Percentiles rank a stretch among this genome's conserved stretches.
These are phyloP conservation scores for Ustilago sp. DNA, from an alignment of 1,284 basidiomycete genomes.

Conservation along the genomic window DNA sequence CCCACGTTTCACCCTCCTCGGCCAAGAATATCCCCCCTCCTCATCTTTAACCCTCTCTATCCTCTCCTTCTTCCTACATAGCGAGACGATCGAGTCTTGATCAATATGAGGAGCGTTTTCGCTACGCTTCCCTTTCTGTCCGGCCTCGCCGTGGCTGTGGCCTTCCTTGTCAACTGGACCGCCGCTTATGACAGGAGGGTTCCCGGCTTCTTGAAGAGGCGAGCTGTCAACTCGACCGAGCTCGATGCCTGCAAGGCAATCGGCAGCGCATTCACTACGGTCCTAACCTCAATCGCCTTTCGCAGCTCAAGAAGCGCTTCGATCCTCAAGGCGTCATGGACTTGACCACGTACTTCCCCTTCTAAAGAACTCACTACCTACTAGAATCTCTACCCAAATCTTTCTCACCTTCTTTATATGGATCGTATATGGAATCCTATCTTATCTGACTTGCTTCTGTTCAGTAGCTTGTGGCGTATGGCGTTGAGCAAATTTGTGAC, in stretches of 20 bases:
- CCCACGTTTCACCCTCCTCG: not conserved
- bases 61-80: not conserved
- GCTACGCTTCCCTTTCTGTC: conserved; percentile 30
- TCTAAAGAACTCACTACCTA: conserved; percentile 8
- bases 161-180: conserved; percentile 39
- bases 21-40: not conserved
- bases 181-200: conserved; percentile 17
- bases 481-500: not conserved
- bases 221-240: conserved; percentile 43
- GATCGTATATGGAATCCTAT: not conserved
- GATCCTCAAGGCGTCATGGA: conserved; percentile 57
- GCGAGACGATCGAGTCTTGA: not conserved
- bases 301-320: conserved; percentile 33
- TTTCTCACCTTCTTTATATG: not conserved
- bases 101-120: conserved; percentile 28
- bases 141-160: conserved; percentile 30
- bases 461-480: not conserved
- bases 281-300: conserved; percentile 44
- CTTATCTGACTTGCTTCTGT: not conserved
- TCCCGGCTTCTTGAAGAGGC: conserved; percentile 25
- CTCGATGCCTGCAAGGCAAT: conserved; percentile 45
- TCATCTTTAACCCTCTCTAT: not conserved
- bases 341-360: conserved; percentile 56
- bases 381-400: not conserved
- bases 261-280: conserved; percentile 34